phyloP scores from a whole-genome alignment of 768 basidiomycete species.

The Collybiopsis luxurians region DNA sequence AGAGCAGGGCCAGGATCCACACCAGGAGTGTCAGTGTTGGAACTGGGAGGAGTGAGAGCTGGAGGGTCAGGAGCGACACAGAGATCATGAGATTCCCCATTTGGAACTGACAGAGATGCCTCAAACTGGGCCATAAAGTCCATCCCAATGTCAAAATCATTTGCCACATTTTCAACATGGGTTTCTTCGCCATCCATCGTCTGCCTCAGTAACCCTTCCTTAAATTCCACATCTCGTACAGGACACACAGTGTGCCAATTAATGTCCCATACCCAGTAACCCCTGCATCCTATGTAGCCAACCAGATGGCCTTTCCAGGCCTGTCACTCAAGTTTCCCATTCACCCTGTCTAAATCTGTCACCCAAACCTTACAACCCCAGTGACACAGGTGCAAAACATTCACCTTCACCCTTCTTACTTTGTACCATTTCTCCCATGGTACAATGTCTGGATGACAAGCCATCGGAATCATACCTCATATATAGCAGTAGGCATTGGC shows the following conservation, averaged over 20 bases:
- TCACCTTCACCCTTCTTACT: neutral
- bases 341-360: slow-evolving; percentile 9
- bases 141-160: no score
- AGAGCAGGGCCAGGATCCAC: no score
- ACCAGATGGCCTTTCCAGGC: slow-evolving; percentile 14
- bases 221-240: slow-evolving; percentile 12
- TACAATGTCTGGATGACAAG: neutral
- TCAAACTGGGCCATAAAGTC: no score
- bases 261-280: slow-evolving; percentile 8
- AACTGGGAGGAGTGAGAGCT: no score
- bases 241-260: neutral
- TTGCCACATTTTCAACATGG: no score
- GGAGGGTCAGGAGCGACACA: no score
- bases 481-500: neutral
- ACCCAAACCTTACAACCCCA: slow-evolving; percentile 13
- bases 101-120: no score
- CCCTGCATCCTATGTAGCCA: slow-evolving; percentile 12
- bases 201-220: neutral
- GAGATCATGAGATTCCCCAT: no score
- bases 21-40: no score
- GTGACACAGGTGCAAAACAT: slow-evolving; percentile 10
- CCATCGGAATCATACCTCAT: neutral
- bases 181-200: no score
- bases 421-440: neutral
- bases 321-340: slow-evolving; percentile 12